A percentile compares a stretch with the other conserved stretches of the same genome.
phyloP scores from a whole-genome alignment of 148 eudicot species.

The Nepenthes mirabilis region DNA sequence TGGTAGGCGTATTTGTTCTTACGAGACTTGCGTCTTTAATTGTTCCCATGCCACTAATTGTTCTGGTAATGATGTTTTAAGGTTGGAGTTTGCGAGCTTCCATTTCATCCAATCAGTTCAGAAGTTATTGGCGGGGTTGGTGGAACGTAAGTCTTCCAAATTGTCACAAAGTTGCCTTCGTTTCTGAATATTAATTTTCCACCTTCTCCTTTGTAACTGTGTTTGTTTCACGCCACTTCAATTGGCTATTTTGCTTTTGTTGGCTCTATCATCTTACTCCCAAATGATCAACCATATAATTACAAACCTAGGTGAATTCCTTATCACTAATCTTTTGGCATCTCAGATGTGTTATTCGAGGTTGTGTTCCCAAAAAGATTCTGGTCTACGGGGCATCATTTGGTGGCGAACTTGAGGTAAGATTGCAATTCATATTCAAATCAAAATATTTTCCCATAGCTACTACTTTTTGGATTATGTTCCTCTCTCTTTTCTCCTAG shows the following conservation, averaged over 20 bases:
- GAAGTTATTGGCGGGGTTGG: slow-evolving; percentile 92
- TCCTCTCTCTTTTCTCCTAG: too few relatives aligned
- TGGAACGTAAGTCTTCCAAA: slow-evolving; percentile 61
- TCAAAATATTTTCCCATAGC: background rate
- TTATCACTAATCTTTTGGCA: background rate
- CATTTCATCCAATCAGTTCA: slow-evolving; percentile 90
- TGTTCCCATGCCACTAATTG: slow-evolving; percentile 1
- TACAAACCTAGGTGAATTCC: background rate
- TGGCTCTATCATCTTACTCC: background rate
- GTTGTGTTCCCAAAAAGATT: slow-evolving; percentile 99
- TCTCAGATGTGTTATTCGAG: slow-evolving; percentile 88
- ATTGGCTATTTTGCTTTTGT: too few relatives aligned
- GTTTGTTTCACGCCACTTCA: too few relatives aligned
- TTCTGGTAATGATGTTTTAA: slow-evolving; percentile 17
- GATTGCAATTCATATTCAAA: slow-evolving; percentile 4
- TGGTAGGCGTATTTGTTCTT: too few relatives aligned
- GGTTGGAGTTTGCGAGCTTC: slow-evolving; percentile 98
- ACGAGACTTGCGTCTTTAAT: too few relatives aligned
- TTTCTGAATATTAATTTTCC: background rate
- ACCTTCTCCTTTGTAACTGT: background rate
- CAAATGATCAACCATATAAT: background rate
- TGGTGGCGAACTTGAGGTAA: slow-evolving; percentile 90
- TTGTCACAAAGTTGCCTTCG: background rate
- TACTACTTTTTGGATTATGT: background rate
- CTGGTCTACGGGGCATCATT: slow-evolving; percentile 87